Conservation (phyloP, 495 filamentous ascomycete species). For the Xylaria sp. region DNA sequence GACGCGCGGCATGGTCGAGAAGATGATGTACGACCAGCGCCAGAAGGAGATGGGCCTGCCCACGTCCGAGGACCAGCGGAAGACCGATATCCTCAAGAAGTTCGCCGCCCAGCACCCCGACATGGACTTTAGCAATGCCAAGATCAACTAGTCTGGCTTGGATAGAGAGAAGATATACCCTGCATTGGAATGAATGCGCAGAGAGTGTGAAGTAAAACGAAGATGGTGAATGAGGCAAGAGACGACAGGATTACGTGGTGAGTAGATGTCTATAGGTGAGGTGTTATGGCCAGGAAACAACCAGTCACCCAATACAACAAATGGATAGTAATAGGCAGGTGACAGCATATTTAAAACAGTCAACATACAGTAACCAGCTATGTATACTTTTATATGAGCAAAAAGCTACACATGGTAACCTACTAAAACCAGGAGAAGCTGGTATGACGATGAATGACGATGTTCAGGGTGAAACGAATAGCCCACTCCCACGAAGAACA, state of each 20-base stretch:
- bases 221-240: background rate
- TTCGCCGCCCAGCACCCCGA: conserved; percentile 80
- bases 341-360: background rate
- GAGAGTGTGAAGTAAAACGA: background rate
- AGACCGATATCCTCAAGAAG: conserved; percentile 88
- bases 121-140: conserved; percentile 84
- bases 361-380: background rate
- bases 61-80: conserved; percentile 90
- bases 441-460: conserved; percentile 11
- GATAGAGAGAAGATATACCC: background rate
- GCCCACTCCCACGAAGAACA: conserved; percentile 52
- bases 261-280: background rate
- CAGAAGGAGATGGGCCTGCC: conserved; percentile 91
- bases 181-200: background rate
- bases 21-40: conserved; percentile 99
- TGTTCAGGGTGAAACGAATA: conserved; percentile 70
- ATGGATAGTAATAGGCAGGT: background rate
- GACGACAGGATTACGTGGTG: background rate
- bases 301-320: background rate
- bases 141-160: conserved; percentile 61
- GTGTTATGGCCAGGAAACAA: background rate
- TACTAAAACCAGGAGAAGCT: background rate
- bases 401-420: background rate
- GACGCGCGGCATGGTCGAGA: conserved; percentile 98
- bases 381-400: background rate